Evolutionary conservation across 2,329 filamentous ascomycete species (phyloP), one percentile per base, ranked within the genome.

Genomic region (Pyrenochaeta sp.): DNA sequence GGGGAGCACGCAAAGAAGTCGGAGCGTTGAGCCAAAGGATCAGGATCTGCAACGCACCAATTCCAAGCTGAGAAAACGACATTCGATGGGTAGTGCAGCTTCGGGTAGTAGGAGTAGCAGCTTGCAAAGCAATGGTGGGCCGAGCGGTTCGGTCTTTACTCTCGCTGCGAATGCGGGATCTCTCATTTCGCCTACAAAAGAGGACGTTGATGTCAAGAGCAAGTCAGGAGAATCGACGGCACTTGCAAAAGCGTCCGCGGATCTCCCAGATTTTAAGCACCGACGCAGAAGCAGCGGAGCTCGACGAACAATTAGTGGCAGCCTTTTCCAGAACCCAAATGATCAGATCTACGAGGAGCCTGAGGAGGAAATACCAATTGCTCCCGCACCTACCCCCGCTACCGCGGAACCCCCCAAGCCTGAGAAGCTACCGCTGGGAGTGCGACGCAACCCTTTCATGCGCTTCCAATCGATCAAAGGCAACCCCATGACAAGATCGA

Each of bases 291-390:
- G 88, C 62, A 90, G 87, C 69, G 90, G 88, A 67, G 82, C 86
- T 68, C 89, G 86, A 76, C 85, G 90, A 59, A 90, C 91, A 65
- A 85, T 88, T 69, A 92, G 89, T 72, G 89, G 88, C 65, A 86
- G 83, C 52, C 85, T 88, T 1, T 93, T 92, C 73, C 83, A 83
- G 64, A 86, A 87, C 59, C 90, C 89, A 1, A 87, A 89, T 34
- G 90, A 93, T 72, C 88, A 91, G 71, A 93, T 97, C 59, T 97
- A 92, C 83, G 93, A 97, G 76, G 94, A 97, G 73, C 91, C 92
- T 0, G 87, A 91, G 69, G 82, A 84, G 55, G 68, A 77, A 47
- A 65, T 68, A 19, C 59, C 65, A 42, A 50, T 62, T 50, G 63
- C 62, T 49, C 65, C 69, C 57, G 63, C 64, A 52, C 69, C 72